Conservation (phyloP, 139 green algal species). For the Haematococcus lacustris region DNA sequence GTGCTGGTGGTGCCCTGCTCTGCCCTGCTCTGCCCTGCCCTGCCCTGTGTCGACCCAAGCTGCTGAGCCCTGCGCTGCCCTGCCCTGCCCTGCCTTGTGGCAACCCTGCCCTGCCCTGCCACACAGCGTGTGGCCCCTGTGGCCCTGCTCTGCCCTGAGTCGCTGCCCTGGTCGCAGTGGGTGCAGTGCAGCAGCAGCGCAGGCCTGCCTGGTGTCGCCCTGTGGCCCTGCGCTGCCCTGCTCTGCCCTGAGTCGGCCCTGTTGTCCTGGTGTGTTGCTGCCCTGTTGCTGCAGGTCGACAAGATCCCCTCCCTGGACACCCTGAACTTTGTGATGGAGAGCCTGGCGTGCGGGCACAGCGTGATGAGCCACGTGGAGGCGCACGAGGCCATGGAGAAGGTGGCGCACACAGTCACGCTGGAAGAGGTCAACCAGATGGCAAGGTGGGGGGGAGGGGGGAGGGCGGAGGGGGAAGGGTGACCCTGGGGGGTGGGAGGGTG, state of each 20-base stretch:
- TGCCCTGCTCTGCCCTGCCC: too few relatives aligned
- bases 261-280: too few relatives aligned
- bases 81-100: too few relatives aligned
- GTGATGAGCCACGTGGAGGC: slow-evolving; percentile 57
- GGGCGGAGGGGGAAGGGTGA: neutral
- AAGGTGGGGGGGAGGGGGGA: slow-evolving; percentile 10
- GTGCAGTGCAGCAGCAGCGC: neutral
- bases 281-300: slow-evolving; percentile 70
- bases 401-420: slow-evolving; percentile 66
- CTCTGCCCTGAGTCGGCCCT: neutral
- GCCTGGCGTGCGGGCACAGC: slow-evolving; percentile 82
- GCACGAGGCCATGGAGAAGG: slow-evolving; percentile 58
- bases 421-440: slow-evolving; percentile 76
- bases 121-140: too few relatives aligned
- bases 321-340: slow-evolving; percentile 98
- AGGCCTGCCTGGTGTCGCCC: neutral
- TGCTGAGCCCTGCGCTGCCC: too few relatives aligned
- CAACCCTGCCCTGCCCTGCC: too few relatives aligned
- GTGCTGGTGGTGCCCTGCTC: too few relatives aligned
- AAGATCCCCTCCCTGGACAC: slow-evolving; percentile 76
- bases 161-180: too few relatives aligned
- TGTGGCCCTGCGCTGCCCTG: neutral
- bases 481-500: neutral
- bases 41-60: too few relatives aligned
- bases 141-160: too few relatives aligned